Base-by-base conservation (phyloP, 2,329 filamentous ascomycete genomes). In the Sclerotinia borealis region DNA sequence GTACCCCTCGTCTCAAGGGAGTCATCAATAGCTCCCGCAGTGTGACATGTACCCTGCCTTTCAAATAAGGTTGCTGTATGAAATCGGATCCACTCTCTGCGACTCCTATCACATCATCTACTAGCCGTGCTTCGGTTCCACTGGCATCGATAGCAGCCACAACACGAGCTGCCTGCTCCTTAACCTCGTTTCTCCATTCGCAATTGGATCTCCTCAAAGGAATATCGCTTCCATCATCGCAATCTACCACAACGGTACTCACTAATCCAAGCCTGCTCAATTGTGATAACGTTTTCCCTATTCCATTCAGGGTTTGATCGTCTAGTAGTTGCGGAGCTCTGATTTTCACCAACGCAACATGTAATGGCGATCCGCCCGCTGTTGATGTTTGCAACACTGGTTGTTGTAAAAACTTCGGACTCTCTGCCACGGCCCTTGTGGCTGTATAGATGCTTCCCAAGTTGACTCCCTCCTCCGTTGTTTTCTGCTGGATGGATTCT, bases 291-390 rank as follows among this genome's bases (percentile, higher is more conserved):
- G 95, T 98, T 73, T 88, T 86, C 6, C 89, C 91, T 64, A 98
- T 85, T 1, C 92, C 93, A 51, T 83, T 77, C 13, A 98, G 74
- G 0, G 85, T 90, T 2, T 79, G 77, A 64, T 92, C 83, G 70
- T 90, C 83, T 52, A 96, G 81, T 1, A 80, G 76, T 70, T 96
- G 88, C 0, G 92, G 88, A 49, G 84, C 83, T 60, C 89, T 85
- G 61, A 99, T 81, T 76, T 96, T 96, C 68, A 97, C 87, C 63
- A 99, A 79, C 19, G 95, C 93, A 64, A 96, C 81, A 75, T 96
- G 91, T 22, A 90, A 75, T 39, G 78, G 79, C 68, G 70, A 58
- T 49, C 63, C 66, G 3, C 31, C 37, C 15, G 51, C 37, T 15
- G 58, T 15, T 25, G 65, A 61, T 10, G 50, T 62, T 29, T 59